Evolutionary conservation across 2,329 filamentous ascomycete species (phyloP).

Genomic region (Nemania serpens): DNA sequence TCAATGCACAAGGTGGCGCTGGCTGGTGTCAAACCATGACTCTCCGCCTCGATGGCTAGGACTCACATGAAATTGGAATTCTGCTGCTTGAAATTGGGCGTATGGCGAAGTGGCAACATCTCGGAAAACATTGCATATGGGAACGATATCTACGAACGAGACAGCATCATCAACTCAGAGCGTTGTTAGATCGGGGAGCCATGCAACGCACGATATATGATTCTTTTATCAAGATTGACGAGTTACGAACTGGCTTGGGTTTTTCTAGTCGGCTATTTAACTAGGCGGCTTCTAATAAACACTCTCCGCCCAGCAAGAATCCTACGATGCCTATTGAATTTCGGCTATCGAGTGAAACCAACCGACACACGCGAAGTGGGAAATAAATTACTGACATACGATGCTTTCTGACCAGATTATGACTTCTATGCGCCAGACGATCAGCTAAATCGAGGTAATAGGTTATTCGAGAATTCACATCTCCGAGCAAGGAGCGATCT

Average conservation of each 20-base stretch:
- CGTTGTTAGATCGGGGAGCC: conserved; percentile 12
- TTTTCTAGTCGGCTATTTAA: conserved; percentile 9
- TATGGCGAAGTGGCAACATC: conserved; percentile 33
- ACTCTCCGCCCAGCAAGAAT: conserved; percentile 15
- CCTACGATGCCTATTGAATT: neutral
- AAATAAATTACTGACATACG: neutral
- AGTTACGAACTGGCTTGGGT: conserved; percentile 11
- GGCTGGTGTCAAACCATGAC: conserved; percentile 37
- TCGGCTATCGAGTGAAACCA: neutral
- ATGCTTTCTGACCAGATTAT: too few relatives aligned
- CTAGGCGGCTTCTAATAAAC: conserved; percentile 11
- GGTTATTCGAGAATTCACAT: too few relatives aligned
- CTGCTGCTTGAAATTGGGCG: conserved; percentile 35
- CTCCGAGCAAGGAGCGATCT: too few relatives aligned
- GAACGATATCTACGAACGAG: conserved; percentile 15
- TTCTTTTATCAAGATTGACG: conserved; percentile 18
- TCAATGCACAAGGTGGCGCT: conserved; percentile 41
- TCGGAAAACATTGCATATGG: conserved; percentile 19
- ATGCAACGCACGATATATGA: conserved; percentile 20
- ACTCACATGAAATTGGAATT: conserved; percentile 21
- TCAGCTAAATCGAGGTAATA: too few relatives aligned
- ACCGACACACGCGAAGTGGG: neutral
- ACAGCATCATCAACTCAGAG: conserved; percentile 20
- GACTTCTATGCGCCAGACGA: too few relatives aligned
- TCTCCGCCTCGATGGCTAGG: conserved; percentile 4